These are phyloP conservation scores for Rhytidhysteron rufulum DNA, from an alignment of 2,329 filamentous ascomycete genomes.

Conservation along the genomic window DNA sequence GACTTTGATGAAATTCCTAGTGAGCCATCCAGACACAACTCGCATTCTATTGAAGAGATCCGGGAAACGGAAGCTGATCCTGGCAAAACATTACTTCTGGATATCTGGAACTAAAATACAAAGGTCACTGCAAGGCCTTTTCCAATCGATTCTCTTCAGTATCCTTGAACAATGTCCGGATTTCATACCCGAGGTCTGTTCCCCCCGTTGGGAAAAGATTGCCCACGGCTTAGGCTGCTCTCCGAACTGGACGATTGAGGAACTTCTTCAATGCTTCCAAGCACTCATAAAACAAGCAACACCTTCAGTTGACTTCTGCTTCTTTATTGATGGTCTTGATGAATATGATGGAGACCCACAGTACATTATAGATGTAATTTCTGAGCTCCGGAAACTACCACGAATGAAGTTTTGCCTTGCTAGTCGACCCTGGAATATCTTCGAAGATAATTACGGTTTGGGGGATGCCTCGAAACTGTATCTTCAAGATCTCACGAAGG, in stretches of 20 bases:
- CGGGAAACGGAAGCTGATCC: neutral
- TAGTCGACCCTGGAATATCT: neutral
- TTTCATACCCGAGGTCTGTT: neutral
- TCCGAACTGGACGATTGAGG: neutral
- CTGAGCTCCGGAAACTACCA: neutral
- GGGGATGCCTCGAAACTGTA: neutral
- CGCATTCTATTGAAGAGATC: conserved; percentile 12
- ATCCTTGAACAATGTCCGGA: conserved; percentile 1
- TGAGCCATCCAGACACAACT: conserved; percentile 5
- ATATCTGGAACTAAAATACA: conserved; percentile 16
- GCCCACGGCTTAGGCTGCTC: neutral
- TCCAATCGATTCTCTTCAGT: conserved; percentile 16
- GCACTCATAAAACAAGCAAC: neutral
- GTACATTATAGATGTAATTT: conserved; percentile 1
- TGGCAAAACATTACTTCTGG: conserved; percentile 25
- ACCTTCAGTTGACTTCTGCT: neutral
- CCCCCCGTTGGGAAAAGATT: neutral
- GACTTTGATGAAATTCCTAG: conserved; percentile 26
- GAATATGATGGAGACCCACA: conserved; percentile 1
- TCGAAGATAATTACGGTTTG: neutral
- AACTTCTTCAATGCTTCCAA: neutral
- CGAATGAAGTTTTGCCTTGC: neutral
- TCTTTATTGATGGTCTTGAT: conserved; percentile 4
- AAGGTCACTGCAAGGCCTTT: conserved; percentile 15
- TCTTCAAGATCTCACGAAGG: neutral